Percentiles rank a stretch among this genome's conserved stretches.
Conservation (phyloP, 1,284 basidiomycete genomes). For the Kwoniella shivajii region DNA sequence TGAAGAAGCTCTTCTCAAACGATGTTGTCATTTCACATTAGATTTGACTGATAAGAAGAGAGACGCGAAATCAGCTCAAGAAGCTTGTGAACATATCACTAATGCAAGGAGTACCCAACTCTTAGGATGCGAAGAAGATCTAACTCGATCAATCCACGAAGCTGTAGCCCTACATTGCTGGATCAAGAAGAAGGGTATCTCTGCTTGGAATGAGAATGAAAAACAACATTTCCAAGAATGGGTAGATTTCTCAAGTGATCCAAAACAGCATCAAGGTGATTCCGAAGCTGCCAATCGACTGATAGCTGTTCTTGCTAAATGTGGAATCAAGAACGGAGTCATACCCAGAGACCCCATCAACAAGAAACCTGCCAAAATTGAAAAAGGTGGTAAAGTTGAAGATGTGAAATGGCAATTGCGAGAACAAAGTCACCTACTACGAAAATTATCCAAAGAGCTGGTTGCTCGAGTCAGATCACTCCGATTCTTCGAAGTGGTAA, state of each 20-base stretch:
- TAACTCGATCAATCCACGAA: slow-evolving; percentile 66
- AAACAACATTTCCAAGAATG: slow-evolving; percentile 45
- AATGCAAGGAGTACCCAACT: slow-evolving; percentile 76
- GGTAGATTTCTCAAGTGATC: slow-evolving; percentile 46
- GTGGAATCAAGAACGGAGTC: slow-evolving; percentile 28
- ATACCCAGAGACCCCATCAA: slow-evolving; percentile 50
- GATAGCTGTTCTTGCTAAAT: slow-evolving; percentile 55
- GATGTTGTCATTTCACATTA: slow-evolving; percentile 84
- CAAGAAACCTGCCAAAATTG: slow-evolving; percentile 32
- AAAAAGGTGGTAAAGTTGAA: slow-evolving; percentile 36
- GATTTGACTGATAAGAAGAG: slow-evolving; percentile 63
- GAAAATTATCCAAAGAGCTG: slow-evolving; percentile 80
- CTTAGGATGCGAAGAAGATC: slow-evolving; percentile 73
- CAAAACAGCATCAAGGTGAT: slow-evolving; percentile 60
- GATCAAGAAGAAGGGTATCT: slow-evolving; percentile 33
- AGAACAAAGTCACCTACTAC: slow-evolving; percentile 81
- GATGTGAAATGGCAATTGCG: slow-evolving; percentile 78
- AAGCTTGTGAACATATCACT: slow-evolving; percentile 89
- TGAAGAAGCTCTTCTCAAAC: slow-evolving; percentile 87
- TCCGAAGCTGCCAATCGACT: slow-evolving; percentile 57
- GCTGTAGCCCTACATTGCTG: slow-evolving; percentile 60
- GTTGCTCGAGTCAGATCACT: slow-evolving; percentile 83
- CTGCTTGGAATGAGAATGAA: slow-evolving; percentile 26
- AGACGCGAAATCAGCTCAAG: slow-evolving; percentile 67
- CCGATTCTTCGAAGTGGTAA: slow-evolving; percentile 86